These are phyloP conservation scores for Tremellales sp. DNA, from an alignment of 1,284 basidiomycete genomes.

Conservation along the genomic window DNA sequence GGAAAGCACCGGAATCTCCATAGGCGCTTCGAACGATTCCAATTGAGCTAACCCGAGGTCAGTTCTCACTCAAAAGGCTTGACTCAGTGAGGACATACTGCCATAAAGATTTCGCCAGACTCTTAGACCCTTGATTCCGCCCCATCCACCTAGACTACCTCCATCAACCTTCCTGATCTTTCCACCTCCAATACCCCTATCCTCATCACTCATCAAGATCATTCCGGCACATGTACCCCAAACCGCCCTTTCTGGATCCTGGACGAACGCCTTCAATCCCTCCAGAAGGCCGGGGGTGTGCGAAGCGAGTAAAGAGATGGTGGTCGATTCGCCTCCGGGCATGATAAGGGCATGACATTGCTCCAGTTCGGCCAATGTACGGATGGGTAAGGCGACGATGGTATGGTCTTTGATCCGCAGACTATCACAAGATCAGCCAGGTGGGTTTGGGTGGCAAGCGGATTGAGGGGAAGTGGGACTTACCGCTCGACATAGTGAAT, in stretches of 20 bases:
- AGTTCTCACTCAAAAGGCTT: background rate
- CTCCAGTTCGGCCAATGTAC: constrained; percentile 63
- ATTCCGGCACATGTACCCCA: constrained; percentile 99
- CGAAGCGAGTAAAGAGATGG: constrained; percentile 76
- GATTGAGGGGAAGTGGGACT: constrained; percentile 4
- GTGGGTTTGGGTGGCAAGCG: background rate
- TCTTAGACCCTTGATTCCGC: constrained; percentile 67
- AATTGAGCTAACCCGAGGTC: constrained; percentile 47
- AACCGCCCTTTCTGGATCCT: constrained; percentile 61
- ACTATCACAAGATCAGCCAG: constrained; percentile 14
- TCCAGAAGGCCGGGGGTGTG: constrained; percentile 72
- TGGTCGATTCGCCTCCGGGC: constrained; percentile 89
- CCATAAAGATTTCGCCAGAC: constrained; percentile 79
- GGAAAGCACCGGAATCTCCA: constrained; percentile 63
- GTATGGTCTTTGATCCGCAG: constrained; percentile 21
- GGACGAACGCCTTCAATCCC: constrained; percentile 68
- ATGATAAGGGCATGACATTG: constrained; percentile 83
- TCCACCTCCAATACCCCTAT: constrained; percentile 58
- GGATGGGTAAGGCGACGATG: constrained; percentile 56
- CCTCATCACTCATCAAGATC: constrained; percentile 72
- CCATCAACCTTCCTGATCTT: constrained; percentile 55
- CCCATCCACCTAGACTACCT: constrained; percentile 66
- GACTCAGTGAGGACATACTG: constrained; percentile 58
- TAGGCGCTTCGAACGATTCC: constrained; percentile 81
- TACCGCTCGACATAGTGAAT: constrained; percentile 43